A percentile compares a stretch with the other conserved stretches of the same genome.
phyloP scores from a whole-genome alignment of 495 filamentous ascomycete species.

The Neurospora sp. region DNA sequence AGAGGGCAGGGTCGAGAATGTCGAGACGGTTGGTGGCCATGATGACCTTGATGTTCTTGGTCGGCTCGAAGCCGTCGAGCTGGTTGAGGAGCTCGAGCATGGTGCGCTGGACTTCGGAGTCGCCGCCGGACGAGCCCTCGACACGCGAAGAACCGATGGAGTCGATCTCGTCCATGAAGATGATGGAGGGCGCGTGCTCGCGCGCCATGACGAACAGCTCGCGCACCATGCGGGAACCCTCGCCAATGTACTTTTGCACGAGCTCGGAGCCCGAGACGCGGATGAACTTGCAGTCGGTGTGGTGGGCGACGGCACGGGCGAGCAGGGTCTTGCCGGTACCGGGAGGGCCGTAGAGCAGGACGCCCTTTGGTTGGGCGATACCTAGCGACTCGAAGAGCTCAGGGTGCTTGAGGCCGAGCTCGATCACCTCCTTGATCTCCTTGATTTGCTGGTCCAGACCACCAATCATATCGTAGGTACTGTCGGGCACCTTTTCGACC shows the following conservation, averaged over 20 bases:
- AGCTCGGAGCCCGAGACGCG: conserved; percentile 91
- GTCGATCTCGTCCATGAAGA: conserved; percentile 99
- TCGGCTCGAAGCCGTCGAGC: conserved; percentile 96
- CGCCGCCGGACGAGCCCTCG: conserved; percentile 86
- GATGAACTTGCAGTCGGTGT: conserved; percentile 98
- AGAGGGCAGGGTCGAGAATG: conserved; percentile 88
- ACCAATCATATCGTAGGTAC: conserved; percentile 99
- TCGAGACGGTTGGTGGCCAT: conserved; percentile 98
- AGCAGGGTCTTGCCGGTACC: conserved; percentile 96
- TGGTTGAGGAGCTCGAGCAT: conserved; percentile 98
- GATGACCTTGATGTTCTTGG: conserved; percentile 99
- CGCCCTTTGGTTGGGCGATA: conserved; percentile 96
- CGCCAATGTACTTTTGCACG: conserved; percentile 98
- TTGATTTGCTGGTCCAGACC: conserved; percentile 99
- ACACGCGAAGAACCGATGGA: conserved; percentile 96
- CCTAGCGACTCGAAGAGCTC: conserved; percentile 98
- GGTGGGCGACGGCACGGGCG: conserved; percentile 91
- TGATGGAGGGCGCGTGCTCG: conserved; percentile 98
- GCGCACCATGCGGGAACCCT: conserved; percentile 96
- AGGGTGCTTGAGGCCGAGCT: conserved; percentile 95
- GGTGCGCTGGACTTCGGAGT: conserved; percentile 99
- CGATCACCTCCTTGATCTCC: conserved; percentile 99
- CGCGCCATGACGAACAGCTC: conserved; percentile 98
- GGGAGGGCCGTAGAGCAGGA: conserved; percentile 91
- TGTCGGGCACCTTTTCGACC: conserved; percentile 99